phyloP scores from a whole-genome alignment of 371 early-diverging fungal genomes.

The Lichtheimia ornata region DNA sequence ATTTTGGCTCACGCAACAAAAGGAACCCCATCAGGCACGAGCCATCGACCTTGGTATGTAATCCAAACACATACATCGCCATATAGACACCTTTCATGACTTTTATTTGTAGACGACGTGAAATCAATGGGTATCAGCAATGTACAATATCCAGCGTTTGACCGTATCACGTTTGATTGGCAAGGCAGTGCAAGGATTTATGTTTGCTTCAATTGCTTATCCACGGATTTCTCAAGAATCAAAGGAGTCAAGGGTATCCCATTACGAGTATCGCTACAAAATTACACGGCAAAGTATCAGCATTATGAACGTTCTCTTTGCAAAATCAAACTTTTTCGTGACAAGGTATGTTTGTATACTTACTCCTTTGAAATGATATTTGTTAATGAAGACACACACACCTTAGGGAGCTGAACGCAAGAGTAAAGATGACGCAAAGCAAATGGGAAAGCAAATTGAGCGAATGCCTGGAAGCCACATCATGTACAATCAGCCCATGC shows the following conservation, averaged over 20 bases:
- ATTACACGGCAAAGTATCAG: constrained; percentile 4
- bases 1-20: constrained; percentile 79
- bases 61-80: constrained; percentile 14
- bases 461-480: constrained; percentile 52
- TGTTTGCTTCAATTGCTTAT: constrained; percentile 76
- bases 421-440: constrained; percentile 63
- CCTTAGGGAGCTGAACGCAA: constrained; percentile 61
- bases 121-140: constrained; percentile 54
- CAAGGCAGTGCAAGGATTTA: constrained; percentile 70
- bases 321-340: constrained; percentile 76
- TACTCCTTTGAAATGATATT: neutral
- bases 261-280: constrained; percentile 58
- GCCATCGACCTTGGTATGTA: constrained; percentile 64
- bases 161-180: constrained; percentile 78
- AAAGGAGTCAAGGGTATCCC: constrained; percentile 88
- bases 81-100: neutral
- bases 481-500: constrained; percentile 34
- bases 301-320: constrained; percentile 59
- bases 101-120: constrained; percentile 15
- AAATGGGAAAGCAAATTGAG: constrained; percentile 57
- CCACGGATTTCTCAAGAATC: constrained; percentile 82
- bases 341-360: constrained; percentile 54
- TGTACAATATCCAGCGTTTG: constrained; percentile 61
- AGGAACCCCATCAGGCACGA: constrained; percentile 59
- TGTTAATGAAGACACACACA: neutral